Evolutionary conservation across 495 filamentous ascomycete genomes (phyloP).

Genomic region (Astrothelium subdiscretum): DNA sequence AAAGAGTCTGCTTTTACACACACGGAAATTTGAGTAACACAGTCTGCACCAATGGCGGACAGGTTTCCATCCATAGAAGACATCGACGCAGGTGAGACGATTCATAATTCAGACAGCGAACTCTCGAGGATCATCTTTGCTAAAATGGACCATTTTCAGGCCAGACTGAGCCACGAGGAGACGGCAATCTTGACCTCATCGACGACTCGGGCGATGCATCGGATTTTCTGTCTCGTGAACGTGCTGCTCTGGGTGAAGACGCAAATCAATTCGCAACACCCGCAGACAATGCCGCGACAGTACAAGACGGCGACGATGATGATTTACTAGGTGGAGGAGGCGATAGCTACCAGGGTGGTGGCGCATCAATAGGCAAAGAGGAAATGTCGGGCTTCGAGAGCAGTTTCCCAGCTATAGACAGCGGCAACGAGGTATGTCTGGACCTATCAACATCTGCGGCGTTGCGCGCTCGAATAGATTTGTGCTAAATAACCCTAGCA

Average conservation of each 20-base stretch:
- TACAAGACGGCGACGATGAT: constrained; percentile 51
- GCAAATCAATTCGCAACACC: constrained; percentile 78
- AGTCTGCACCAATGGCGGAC: constrained; percentile 62
- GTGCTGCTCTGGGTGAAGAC: constrained; percentile 80
- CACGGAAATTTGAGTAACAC: not conserved
- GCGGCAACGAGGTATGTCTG: constrained; percentile 56
- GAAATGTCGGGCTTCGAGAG: constrained; percentile 68
- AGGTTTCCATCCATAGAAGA: constrained; percentile 95
- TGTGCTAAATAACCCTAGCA: constrained; percentile 38
- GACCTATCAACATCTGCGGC: not conserved
- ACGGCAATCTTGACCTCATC: constrained; percentile 30
- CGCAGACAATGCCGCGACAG: constrained; percentile 52
- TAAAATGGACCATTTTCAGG: constrained; percentile 29
- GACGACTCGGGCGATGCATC: constrained; percentile 37
- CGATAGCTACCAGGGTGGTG: constrained; percentile 17
- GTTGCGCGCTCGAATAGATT: not conserved
- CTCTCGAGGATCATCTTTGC: not conserved
- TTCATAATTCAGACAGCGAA: constrained; percentile 4
- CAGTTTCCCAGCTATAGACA: constrained; percentile 76
- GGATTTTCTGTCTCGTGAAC: constrained; percentile 85
- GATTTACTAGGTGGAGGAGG: constrained; percentile 59
- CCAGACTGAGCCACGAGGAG: constrained; percentile 41
- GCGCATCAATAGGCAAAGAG: constrained; percentile 33
- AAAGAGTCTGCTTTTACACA: not conserved
- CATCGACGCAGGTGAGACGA: constrained; percentile 69